These are phyloP conservation scores for Pugionium dolabratum DNA, from an alignment of 345 rosid species.

Conservation along the genomic window DNA sequence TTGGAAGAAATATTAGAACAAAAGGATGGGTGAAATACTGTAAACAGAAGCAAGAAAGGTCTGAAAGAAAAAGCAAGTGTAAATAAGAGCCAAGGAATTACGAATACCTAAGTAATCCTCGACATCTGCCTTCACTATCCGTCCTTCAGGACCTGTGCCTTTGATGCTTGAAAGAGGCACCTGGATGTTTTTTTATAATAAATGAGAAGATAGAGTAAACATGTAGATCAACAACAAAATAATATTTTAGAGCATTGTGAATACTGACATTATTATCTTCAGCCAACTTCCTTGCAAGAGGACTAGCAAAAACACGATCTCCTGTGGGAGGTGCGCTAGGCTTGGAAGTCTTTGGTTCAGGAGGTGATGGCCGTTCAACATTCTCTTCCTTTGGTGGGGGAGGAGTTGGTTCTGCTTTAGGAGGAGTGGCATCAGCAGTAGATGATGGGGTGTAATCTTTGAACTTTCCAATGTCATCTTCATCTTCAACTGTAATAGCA, in stretches of 20 bases:
- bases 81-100: conserved; percentile 16
- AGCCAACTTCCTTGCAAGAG: conserved; percentile 88
- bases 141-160: conserved; percentile 96
- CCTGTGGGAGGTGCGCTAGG: conserved; percentile 52
- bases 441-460: conserved; percentile 84
- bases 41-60: conserved; percentile 6
- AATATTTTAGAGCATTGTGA: neutral
- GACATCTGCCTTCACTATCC: conserved; percentile 85
- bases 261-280: conserved; percentile 78
- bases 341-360: conserved; percentile 64
- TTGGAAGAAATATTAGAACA: conserved; percentile 30
- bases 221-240: neutral
- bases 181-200: conserved; percentile 40
- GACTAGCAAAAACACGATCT: conserved; percentile 88
- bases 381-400: conserved; percentile 60
- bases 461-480: conserved; percentile 77
- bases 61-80: conserved; percentile 3
- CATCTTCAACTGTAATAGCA: conserved; percentile 93
- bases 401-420: conserved; percentile 55
- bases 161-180: conserved; percentile 78
- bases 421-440: conserved; percentile 46
- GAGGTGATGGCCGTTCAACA: conserved; percentile 54
- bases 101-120: conserved; percentile 85
- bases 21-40: conserved; percentile 20
- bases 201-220: conserved; percentile 18